phyloP scores from a whole-genome alignment of 192 early-diverging fungal species.

The Coemansia sp. region DNA sequence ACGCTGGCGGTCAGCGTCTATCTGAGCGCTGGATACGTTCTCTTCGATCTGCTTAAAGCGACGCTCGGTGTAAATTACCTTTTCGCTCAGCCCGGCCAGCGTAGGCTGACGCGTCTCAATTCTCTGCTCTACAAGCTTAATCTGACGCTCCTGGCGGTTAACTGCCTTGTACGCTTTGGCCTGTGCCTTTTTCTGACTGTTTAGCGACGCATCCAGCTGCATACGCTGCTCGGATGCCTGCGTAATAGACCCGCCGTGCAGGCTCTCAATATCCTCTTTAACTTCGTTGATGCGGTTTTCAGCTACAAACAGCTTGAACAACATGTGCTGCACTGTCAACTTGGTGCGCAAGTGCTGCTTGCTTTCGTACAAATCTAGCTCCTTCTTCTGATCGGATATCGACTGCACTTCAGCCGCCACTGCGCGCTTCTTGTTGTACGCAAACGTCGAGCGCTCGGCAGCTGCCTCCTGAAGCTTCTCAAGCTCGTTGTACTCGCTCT shows the following conservation, averaged over 20 bases:
- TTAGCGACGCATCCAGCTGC: constrained; percentile 60
- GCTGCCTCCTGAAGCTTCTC: constrained; percentile 82
- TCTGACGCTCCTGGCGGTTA: constrained; percentile 69
- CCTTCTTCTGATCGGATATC: constrained; percentile 87
- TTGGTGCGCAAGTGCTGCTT: constrained; percentile 62
- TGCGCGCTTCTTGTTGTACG: constrained; percentile 88
- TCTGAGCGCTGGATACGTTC: constrained; percentile 55
- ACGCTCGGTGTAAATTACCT: constrained; percentile 66
- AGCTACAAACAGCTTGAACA: constrained; percentile 92
- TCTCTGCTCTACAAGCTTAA: constrained; percentile 71
- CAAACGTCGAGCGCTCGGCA: constrained; percentile 83
- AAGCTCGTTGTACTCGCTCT: constrained; percentile 68
- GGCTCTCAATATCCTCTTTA: constrained; percentile 60
- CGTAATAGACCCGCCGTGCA: constrained; percentile 50
- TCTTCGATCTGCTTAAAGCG: constrained; percentile 66
- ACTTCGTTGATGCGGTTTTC: constrained; percentile 64
- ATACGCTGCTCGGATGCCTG: constrained; percentile 53
- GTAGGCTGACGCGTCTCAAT: constrained; percentile 62
- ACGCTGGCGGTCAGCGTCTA: constrained; percentile 59
- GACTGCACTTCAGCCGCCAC: constrained; percentile 91
- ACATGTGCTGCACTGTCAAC: constrained; percentile 66
- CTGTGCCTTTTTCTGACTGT: constrained; percentile 66
- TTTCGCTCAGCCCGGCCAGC: constrained; percentile 63
- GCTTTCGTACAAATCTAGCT: constrained; percentile 83
- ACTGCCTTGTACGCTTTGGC: constrained; percentile 73